A percentile compares a stretch with the other conserved stretches of the same genome.
Conservation (phyloP, 768 basidiomycete species). For the Amanita phalloides region DNA sequence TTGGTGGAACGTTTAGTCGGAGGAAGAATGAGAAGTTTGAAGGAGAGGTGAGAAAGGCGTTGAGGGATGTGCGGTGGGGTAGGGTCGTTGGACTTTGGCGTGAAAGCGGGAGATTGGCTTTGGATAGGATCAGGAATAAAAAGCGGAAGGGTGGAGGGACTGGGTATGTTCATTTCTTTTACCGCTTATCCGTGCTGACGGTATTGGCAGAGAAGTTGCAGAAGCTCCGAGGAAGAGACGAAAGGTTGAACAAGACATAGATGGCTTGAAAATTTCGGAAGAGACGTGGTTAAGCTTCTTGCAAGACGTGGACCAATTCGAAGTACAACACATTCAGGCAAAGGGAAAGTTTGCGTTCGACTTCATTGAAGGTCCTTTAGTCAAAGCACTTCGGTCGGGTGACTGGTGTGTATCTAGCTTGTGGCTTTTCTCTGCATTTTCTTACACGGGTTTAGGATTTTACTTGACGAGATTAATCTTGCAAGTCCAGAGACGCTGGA, state of each 20-base stretch:
- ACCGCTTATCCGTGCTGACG: slow-evolving; percentile 5
- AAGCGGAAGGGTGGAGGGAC: slow-evolving; percentile 13
- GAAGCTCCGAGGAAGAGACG: slow-evolving; percentile 59
- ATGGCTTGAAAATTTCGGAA: slow-evolving; percentile 28
- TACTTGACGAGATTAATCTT: slow-evolving; percentile 94
- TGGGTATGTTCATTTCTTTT: slow-evolving; percentile 7
- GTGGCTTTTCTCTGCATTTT: neutral
- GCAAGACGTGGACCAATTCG: slow-evolving; percentile 65
- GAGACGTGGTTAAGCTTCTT: slow-evolving; percentile 61
- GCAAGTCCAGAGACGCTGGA: slow-evolving; percentile 93
- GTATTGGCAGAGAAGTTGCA: slow-evolving; percentile 8
- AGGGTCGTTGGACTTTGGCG: slow-evolving; percentile 76
- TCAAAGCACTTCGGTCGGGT: slow-evolving; percentile 78
- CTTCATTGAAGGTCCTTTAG: slow-evolving; percentile 94
- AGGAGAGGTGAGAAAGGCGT: slow-evolving; percentile 69
- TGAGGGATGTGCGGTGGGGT: slow-evolving; percentile 79
- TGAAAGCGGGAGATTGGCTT: slow-evolving; percentile 62
- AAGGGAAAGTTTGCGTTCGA: slow-evolving; percentile 88
- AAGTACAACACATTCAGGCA: slow-evolving; percentile 79
- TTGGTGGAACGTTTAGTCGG: slow-evolving; percentile 80
- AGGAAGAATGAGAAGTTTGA: slow-evolving; percentile 85
- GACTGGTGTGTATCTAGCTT: slow-evolving; percentile 60
- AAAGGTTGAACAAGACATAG: slow-evolving; percentile 37
- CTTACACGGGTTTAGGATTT: slow-evolving; percentile 45
- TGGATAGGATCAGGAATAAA: slow-evolving; percentile 39